A percentile compares a stretch with the other conserved stretches of the same genome.
phyloP scores from a whole-genome alignment of 1,284 basidiomycete genomes.

The Cryptococcus floricola region DNA sequence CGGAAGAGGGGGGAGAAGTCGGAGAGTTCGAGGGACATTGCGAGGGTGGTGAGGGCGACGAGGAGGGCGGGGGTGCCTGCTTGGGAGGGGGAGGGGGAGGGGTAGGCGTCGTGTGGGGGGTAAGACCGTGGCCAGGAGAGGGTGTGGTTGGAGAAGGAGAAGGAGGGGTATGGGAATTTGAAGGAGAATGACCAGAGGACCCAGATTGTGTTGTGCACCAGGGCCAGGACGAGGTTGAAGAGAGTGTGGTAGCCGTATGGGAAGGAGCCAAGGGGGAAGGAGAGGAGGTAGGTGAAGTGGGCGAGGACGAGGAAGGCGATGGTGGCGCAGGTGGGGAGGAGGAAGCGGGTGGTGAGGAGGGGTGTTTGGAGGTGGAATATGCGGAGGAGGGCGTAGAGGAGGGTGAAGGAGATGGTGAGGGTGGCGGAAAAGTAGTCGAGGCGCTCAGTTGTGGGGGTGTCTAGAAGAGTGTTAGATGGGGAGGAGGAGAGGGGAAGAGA shows the following conservation, averaged over 20 bases:
- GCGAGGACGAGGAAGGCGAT: constrained; percentile 27
- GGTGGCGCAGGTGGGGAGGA: constrained; percentile 19
- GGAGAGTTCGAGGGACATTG: constrained; percentile 79
- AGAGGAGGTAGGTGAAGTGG: constrained; percentile 54
- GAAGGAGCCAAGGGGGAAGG: constrained; percentile 62
- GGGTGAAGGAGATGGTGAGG: constrained; percentile 67
- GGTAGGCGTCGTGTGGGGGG: constrained; percentile 29
- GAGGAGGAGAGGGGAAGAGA: neutral
- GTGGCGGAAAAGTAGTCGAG: constrained; percentile 95
- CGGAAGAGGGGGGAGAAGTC: constrained; percentile 81
- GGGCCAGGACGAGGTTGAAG: constrained; percentile 74
- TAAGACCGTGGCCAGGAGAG: constrained; percentile 29
- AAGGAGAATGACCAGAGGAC: constrained; percentile 62
- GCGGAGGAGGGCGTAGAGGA: constrained; percentile 72
- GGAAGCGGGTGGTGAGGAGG: constrained; percentile 16
- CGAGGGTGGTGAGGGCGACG: constrained; percentile 66
- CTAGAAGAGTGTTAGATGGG: constrained; percentile 49
- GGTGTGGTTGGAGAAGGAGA: constrained; percentile 11
- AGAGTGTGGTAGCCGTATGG: constrained; percentile 94
- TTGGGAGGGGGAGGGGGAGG: constrained; percentile 47
- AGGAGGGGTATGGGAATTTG: constrained; percentile 25
- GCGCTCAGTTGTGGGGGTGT: constrained; percentile 78
- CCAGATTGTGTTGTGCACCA: constrained; percentile 75
- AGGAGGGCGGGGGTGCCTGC: constrained; percentile 58
- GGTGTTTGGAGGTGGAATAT: constrained; percentile 60